These are phyloP conservation scores for Hemisphaericaspora lyxosophila DNA, from an alignment of 1,139 yeast genomes.

Conservation along the genomic window DNA sequence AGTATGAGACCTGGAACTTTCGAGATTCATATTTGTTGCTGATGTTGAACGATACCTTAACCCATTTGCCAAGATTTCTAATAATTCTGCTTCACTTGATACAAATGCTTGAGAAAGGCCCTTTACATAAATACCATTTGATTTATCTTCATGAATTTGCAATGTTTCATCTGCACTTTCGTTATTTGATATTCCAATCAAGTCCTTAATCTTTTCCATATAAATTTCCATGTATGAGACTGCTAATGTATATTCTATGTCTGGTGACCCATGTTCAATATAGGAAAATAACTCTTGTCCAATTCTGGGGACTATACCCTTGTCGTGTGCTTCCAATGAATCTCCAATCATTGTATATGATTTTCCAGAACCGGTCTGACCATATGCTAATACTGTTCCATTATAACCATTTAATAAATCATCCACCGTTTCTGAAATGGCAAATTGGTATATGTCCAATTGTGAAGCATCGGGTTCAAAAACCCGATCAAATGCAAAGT, in stretches of 20 bases:
- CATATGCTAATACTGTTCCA: constrained; percentile 84
- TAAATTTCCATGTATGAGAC: constrained; percentile 82
- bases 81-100: constrained; percentile 57
- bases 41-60: constrained; percentile 55
- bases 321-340: constrained; percentile 34
- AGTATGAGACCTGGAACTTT: constrained; percentile 81
- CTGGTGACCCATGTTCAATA: constrained; percentile 50
- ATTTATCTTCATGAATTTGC: constrained; percentile 65
- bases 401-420: constrained; percentile 79
- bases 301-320: constrained; percentile 75
- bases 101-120: constrained; percentile 66
- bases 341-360: constrained; percentile 84
- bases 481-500: constrained; percentile 68
- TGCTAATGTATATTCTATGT: constrained; percentile 64
- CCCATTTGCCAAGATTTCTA: constrained; percentile 57
- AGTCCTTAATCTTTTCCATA: constrained; percentile 73
- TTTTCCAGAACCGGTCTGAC: constrained; percentile 89
- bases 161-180: constrained; percentile 41
- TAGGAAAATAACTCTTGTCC: constrained; percentile 62
- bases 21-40: constrained; percentile 70
- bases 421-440: constrained; percentile 59
- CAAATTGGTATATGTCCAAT: constrained; percentile 59
- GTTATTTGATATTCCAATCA: constrained; percentile 32
- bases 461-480: constrained; percentile 55
- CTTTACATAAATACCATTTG: constrained; percentile 68